These are phyloP conservation scores for Suillus brevipes DNA, from an alignment of 768 basidiomycete genomes.

Conservation along the genomic window DNA sequence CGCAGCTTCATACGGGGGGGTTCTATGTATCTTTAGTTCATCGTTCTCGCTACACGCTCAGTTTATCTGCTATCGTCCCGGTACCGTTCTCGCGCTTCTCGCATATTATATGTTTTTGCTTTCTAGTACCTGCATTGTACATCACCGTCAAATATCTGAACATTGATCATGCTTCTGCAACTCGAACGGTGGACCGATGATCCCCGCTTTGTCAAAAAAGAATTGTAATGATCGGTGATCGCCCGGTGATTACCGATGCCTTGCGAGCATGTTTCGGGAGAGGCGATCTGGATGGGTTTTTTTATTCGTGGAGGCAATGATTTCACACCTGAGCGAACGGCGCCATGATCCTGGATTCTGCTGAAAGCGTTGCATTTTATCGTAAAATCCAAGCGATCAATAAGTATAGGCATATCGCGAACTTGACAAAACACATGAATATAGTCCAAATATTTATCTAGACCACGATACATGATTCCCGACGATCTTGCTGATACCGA, in stretches of 20 bases:
- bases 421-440: background rate
- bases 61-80: background rate
- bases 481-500: no score
- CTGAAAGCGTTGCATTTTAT: no score
- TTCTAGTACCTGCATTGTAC: background rate
- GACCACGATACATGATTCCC: background rate
- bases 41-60: background rate
- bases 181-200: no score
- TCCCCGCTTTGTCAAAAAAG: background rate
- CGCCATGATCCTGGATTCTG: background rate
- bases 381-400: no score
- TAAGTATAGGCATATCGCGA: background rate
- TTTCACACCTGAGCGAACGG: background rate
- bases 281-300: background rate
- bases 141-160: slow-evolving; percentile 3
- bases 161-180: background rate
- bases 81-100: background rate
- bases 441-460: background rate
- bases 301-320: background rate
- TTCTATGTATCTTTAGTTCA: background rate
- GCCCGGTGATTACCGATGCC: background rate
- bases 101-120: background rate
- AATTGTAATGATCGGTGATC: background rate
- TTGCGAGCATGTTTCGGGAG: background rate
- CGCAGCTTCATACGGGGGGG: background rate